Conservation (phyloP, 2,329 filamentous ascomycete species). For the Trichothecium roseum region DNA sequence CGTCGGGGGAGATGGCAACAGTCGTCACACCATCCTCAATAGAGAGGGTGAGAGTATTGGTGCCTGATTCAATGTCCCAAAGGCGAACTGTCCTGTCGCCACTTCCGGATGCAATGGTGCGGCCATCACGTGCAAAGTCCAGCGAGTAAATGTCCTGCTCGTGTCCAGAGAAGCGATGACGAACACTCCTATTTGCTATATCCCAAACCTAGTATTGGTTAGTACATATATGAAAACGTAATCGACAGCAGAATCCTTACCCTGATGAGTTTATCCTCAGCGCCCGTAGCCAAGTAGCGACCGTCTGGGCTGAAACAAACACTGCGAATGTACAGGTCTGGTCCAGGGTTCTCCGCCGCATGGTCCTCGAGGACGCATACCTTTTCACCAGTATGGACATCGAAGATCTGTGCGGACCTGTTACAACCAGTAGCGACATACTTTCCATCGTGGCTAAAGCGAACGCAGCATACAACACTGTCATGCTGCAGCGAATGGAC, state of each 20-base stretch:
- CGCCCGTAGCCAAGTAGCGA: conserved; percentile 85
- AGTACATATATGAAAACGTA: not conserved
- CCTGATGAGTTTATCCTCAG: conserved; percentile 93
- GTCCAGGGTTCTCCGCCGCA: conserved; percentile 58
- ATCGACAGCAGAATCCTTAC: conserved; percentile 39
- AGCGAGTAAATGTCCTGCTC: conserved; percentile 98
- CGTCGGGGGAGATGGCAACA: conserved; percentile 92
- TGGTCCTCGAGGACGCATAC: conserved; percentile 87
- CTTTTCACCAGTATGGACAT: conserved; percentile 77
- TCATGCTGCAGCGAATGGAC: conserved; percentile 89
- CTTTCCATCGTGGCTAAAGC: conserved; percentile 92
- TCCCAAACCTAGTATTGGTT: conserved; percentile 69
- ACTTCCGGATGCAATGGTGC: conserved; percentile 89
- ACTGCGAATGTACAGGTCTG: conserved; percentile 92
- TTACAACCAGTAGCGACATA: conserved; percentile 97
- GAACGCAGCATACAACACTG: conserved; percentile 95
- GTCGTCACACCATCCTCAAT: conserved; percentile 98
- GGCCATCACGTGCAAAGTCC: conserved; percentile 87
- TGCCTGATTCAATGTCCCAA: conserved; percentile 85
- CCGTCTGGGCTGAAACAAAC: conserved; percentile 98
- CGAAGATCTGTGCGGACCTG: conserved; percentile 97
- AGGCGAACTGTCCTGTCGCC: conserved; percentile 90
- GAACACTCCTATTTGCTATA: conserved; percentile 71
- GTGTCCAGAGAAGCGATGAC: conserved; percentile 89
- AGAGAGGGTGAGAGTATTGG: conserved; percentile 72